These are phyloP conservation scores for Polysphondylium violaceum DNA, from an alignment of 78 protist species.

Conservation along the genomic window DNA sequence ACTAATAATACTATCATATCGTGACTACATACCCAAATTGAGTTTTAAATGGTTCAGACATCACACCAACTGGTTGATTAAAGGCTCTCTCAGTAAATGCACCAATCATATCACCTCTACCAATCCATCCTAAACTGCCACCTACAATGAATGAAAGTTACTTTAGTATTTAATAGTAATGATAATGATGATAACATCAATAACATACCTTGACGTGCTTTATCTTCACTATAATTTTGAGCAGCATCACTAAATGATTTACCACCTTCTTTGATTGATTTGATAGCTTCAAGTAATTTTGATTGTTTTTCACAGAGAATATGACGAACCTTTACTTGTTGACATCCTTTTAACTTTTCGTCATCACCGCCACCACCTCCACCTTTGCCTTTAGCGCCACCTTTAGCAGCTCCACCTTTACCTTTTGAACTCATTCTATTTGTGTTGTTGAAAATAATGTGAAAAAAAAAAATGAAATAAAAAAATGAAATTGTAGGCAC, in stretches of 20 bases:
- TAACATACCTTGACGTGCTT: slow-evolving; percentile 15
- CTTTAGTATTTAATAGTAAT: not conserved
- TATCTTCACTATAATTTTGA: slow-evolving; percentile 3
- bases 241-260: slow-evolving; percentile 30
- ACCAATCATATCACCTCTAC: slow-evolving; percentile 26
- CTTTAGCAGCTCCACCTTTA: not conserved
- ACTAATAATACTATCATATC: not conserved
- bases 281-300: slow-evolving; percentile 32
- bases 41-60: slow-evolving; percentile 45
- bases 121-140: slow-evolving; percentile 28
- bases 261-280: slow-evolving; percentile 1
- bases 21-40: slow-evolving; percentile 55
- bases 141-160: not conserved
- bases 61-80: slow-evolving; percentile 50
- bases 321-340: slow-evolving; percentile 35
- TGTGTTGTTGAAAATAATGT: no score
- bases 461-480: no score
- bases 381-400: not conserved
- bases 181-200: not conserved
- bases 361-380: slow-evolving; percentile 5
- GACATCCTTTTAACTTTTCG: not conserved
- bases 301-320: slow-evolving; percentile 65
- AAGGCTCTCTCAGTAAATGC: slow-evolving; percentile 59
- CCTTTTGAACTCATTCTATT: no score
- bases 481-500: no score